Evolutionary conservation across 768 basidiomycete genomes (phyloP), one percentile per base, ranked within the genome.

Genomic region (Lactarius evosmus): DNA sequence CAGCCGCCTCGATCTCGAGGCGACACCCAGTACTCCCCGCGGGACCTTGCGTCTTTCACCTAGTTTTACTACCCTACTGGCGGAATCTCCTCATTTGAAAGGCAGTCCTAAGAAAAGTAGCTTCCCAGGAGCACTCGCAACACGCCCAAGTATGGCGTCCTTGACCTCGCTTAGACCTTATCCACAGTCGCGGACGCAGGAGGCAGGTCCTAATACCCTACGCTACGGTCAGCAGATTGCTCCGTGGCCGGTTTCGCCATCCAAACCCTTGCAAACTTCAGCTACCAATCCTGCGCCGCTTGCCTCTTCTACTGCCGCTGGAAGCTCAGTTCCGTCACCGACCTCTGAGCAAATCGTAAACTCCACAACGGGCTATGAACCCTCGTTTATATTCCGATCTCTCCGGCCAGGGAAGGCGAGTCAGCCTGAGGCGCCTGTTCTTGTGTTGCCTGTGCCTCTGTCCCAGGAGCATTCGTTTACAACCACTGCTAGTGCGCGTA

Each of bases 1-100:
- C 72, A 89, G 86, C 66, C 82, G 82, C n/a, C 79, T 93, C n/a
- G 88, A 92, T 67, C 78, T 93, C 4, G 85, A 91, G 70, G 88
- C 89, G 4, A 93, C 91, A 0, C 91, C 90, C 0, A 78, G 78
- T 2, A 79, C 84, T 3, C 74, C 79, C 27, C 74, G 75, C 29
- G 75, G 74, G 34, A 78, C 79, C 19, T 63, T 70, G 22, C 59
- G 61, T 41, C 61, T 67, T 52, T 66, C 63, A 68, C 69, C 73
- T 36, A 33, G 71, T 54, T 63, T 68, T 25, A 62, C 69, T 33
- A 70, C 71, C 16, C 66, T 66, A 27, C 70, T 69, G 41, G 49
- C 52, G 16, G 66, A 58, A 25, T 65, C 64, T 32, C 62, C 62
- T 2, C 60, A 68, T 44, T 22, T 44, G 3, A 71, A 75, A 33